phyloP scores from a whole-genome alignment of 768 basidiomycete genomes.

The Russula sp. region DNA sequence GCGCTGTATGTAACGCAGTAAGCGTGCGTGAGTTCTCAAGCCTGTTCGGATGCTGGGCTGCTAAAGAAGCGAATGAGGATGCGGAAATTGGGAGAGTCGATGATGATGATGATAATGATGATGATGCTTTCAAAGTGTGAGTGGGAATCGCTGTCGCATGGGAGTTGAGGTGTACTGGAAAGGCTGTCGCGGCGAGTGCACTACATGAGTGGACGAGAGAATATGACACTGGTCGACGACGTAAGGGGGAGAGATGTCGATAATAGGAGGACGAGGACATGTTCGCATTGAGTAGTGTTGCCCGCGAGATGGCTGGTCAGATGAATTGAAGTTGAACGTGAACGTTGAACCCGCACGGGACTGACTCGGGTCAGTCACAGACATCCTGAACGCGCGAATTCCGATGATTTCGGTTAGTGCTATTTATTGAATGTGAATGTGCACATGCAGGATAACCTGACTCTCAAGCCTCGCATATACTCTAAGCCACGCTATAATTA shows the following conservation, averaged over 20 bases:
- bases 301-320: no score
- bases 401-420: no score
- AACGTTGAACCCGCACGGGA: no score
- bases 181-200: not conserved
- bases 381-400: no score
- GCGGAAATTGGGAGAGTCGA: not conserved
- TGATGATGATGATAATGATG: not conserved
- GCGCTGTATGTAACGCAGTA: conserved; percentile 23
- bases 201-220: not conserved
- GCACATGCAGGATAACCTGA: no score
- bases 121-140: not conserved
- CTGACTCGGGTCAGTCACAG: no score
- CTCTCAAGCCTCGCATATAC: no score
- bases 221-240: conserved; percentile 1
- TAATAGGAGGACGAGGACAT: conserved; percentile 10
- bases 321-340: no score
- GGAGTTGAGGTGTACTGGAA: not conserved
- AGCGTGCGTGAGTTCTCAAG: conserved; percentile 23
- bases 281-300: conserved; percentile 15
- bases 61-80: not conserved
- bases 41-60: not conserved
- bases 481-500: no score
- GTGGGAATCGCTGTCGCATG: not conserved
- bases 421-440: no score
- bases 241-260: conserved; percentile 1